These are phyloP conservation scores for Pseudoscleropodium purum DNA, from an alignment of 225 moss, liverwort and hornwort genomes.

Conservation along the genomic window DNA sequence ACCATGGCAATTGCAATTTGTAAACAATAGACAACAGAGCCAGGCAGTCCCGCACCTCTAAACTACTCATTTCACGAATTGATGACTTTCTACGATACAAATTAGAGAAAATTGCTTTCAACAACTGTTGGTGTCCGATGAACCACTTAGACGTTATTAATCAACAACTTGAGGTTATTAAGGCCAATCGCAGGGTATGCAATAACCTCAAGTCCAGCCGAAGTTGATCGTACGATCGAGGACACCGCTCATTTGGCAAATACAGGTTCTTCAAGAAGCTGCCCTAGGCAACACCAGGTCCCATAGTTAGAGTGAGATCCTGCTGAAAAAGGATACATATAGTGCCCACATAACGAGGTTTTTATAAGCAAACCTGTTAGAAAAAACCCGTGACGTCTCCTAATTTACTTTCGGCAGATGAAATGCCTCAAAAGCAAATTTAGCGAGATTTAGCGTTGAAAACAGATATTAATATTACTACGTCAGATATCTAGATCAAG, in stretches of 20 bases:
- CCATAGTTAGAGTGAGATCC: background rate
- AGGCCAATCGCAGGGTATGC: background rate
- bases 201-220: conserved; percentile 59
- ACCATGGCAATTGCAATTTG: background rate
- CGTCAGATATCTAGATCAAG: background rate
- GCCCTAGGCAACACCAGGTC: background rate
- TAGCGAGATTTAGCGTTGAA: background rate
- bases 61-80: background rate
- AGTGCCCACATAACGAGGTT: background rate
- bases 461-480: background rate
- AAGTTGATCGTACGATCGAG: conserved; percentile 51
- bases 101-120: background rate
- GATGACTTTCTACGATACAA: background rate
- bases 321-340: background rate
- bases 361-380: background rate
- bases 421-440: background rate
- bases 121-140: background rate
- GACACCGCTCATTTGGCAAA: conserved; percentile 30
- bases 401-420: background rate
- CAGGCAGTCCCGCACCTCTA: background rate
- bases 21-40: background rate
- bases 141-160: background rate
- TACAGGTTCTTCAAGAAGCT: conserved; percentile 64
- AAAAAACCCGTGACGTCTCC: background rate
- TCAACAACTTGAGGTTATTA: background rate